Evolutionary conservation across 208 protist genomes (phyloP).

Genomic region (Acanthamoeba castellanii): DNA sequence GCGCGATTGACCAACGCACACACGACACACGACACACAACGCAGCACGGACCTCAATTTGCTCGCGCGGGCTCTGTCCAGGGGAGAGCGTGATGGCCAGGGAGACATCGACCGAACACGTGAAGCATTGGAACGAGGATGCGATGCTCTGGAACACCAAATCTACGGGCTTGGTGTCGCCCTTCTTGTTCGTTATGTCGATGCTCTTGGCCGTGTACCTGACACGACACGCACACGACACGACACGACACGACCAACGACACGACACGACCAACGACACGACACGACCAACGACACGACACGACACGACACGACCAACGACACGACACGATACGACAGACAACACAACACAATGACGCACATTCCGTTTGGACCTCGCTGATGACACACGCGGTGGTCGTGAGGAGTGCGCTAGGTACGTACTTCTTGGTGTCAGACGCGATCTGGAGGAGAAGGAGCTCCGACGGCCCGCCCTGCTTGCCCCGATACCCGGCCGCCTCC

Average conservation of each 20-base stretch:
- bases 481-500: background rate
- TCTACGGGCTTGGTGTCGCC: background rate
- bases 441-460: constrained; percentile 12
- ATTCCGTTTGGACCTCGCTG: too few species aligned
- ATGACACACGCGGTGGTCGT: background rate
- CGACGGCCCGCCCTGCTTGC: constrained; percentile 12
- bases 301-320: too few species aligned
- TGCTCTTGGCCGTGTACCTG: background rate
- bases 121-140: background rate
- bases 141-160: background rate
- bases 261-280: too few species aligned
- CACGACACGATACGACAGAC: too few species aligned
- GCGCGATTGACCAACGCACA: too few species aligned
- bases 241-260: background rate
- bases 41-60: background rate
- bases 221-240: background rate
- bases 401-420: too few species aligned
- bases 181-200: constrained; percentile 13
- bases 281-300: background rate
- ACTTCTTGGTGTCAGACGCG: constrained; percentile 32
- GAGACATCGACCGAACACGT: background rate
- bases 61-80: background rate
- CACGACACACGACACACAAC: background rate
- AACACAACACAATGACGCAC: too few species aligned
- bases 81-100: background rate